phyloP scores from a whole-genome alignment of 1,284 basidiomycete species.

The Moniliella sp. region DNA sequence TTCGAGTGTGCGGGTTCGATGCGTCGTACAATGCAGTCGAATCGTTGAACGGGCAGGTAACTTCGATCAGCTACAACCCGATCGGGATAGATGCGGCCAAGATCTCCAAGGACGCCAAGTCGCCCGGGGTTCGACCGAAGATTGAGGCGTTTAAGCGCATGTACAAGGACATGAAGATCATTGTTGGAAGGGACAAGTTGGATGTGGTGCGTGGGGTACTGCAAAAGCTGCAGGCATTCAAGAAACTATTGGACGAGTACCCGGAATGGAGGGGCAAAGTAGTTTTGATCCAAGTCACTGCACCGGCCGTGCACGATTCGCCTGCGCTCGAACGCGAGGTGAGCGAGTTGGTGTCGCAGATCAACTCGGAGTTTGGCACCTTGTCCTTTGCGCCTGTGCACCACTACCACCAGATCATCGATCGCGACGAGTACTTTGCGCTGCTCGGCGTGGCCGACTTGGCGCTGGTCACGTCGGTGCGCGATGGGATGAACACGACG shows the following conservation, averaged over 20 bases:
- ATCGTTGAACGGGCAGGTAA: conserved; percentile 68
- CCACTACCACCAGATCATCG: conserved; percentile 92
- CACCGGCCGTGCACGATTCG: conserved; percentile 76
- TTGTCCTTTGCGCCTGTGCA: conserved; percentile 95
- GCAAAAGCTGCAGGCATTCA: conserved; percentile 90
- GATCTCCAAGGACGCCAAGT: conserved; percentile 57
- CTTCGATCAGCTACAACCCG: conserved; percentile 68
- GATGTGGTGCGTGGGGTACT: conserved; percentile 93
- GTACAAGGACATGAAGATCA: conserved; percentile 94
- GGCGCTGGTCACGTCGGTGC: conserved; percentile 77
- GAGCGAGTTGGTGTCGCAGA: conserved; percentile 79
- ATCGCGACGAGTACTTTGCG: conserved; percentile 85
- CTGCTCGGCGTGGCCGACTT: conserved; percentile 83
- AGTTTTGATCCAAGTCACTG: conserved; percentile 58
- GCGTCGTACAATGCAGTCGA: conserved; percentile 55
- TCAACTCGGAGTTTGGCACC: conserved; percentile 86
- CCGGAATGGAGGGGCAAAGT: conserved; percentile 84
- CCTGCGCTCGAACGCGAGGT: conserved; percentile 81
- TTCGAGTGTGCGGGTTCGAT: conserved; percentile 88
- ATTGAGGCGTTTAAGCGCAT: conserved; percentile 59
- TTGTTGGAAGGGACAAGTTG: conserved; percentile 92
- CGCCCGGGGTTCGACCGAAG: conserved; percentile 68
- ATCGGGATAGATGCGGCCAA: conserved; percentile 90
- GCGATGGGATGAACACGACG: conserved; percentile 98
- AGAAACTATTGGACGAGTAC: conserved; percentile 75